These are phyloP conservation scores for Penicillium expansum DNA, from an alignment of 2,329 filamentous ascomycete genomes.

Conservation along the genomic window DNA sequence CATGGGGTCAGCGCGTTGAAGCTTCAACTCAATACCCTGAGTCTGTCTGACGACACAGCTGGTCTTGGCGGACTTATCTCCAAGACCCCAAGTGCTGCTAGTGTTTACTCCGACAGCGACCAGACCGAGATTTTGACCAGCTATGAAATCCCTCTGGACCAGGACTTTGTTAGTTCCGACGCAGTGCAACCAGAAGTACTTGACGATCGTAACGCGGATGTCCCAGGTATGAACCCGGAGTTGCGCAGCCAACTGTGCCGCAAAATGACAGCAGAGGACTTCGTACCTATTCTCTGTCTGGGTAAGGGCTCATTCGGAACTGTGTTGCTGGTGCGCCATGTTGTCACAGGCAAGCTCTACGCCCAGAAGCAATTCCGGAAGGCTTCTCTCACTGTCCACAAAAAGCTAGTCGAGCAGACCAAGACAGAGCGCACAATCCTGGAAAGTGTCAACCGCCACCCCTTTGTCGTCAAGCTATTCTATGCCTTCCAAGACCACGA, in stretches of 20 bases:
- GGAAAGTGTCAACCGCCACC: conserved; percentile 92
- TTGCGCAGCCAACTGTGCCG: conserved; percentile 55
- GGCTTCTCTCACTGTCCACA: conserved; percentile 90
- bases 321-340: conserved; percentile 88
- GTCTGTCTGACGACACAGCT: conserved; percentile 60
- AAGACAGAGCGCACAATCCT: conserved; percentile 94
- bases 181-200: conserved; percentile 35
- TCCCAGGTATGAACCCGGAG: conserved; percentile 51
- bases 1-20: conserved; percentile 82
- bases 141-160: conserved; percentile 80
- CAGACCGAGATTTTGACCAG: conserved; percentile 70
- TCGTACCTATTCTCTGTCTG: conserved; percentile 84
- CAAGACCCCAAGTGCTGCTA: conserved; percentile 55
- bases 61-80: conserved; percentile 50
- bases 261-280: conserved; percentile 91
- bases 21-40: conserved; percentile 75
- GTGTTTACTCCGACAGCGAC: conserved; percentile 60
- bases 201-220: conserved; percentile 34
- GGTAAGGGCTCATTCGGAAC: conserved; percentile 97
- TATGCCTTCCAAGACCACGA: conserved; percentile 98
- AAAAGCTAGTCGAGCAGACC: conserved; percentile 93
- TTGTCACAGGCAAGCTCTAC: conserved; percentile 79
- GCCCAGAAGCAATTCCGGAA: conserved; percentile 99
- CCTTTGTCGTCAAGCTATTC: conserved; percentile 96
- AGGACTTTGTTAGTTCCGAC: conserved; percentile 75